Evolutionary conservation across 148 eudicot species (phyloP).

Genomic region (Amaranthus hypochondriacus): DNA sequence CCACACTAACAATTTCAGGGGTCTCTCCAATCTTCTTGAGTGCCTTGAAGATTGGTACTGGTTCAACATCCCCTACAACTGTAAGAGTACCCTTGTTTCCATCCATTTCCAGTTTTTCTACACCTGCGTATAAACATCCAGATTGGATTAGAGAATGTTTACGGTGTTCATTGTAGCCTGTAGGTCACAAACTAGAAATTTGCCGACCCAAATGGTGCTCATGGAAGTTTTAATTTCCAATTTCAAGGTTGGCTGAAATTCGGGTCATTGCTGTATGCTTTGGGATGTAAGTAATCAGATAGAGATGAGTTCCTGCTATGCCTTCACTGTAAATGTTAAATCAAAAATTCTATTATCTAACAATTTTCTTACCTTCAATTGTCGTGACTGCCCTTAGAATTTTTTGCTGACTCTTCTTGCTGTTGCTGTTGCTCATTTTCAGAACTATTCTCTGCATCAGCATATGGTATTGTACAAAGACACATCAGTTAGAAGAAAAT

Average conservation of each 20-base stretch:
- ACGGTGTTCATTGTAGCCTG: no score
- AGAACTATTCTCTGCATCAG: constrained; percentile 25
- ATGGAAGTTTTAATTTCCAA: no score
- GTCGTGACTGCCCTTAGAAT: constrained; percentile 25
- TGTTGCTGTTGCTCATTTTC: constrained; percentile 17
- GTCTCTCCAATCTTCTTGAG: constrained; percentile 34
- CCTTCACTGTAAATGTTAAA: not conserved
- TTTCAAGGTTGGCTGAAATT: no score
- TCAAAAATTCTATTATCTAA: not conserved
- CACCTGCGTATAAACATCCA: constrained; percentile 11
- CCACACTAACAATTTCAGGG: constrained; percentile 28
- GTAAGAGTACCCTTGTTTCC: constrained; percentile 24
- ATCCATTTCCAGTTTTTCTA: constrained; percentile 29
- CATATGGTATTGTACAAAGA: not conserved
- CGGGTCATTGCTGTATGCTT: no score
- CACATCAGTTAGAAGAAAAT: not conserved
- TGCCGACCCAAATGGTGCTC: no score
- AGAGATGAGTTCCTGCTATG: not conserved
- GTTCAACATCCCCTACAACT: constrained; percentile 39
- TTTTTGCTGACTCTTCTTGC: constrained; percentile 17
- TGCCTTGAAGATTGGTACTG: constrained; percentile 32
- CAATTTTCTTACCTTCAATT: constrained; percentile 17
- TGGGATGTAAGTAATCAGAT: no score
- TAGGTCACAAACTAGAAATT: no score
- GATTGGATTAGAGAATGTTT: no score